Percentiles rank a stretch among this genome's conserved stretches.
Evolutionary conservation across 2,329 filamentous ascomycete species (phyloP).

Genomic region (Venturiaceae sp.): DNA sequence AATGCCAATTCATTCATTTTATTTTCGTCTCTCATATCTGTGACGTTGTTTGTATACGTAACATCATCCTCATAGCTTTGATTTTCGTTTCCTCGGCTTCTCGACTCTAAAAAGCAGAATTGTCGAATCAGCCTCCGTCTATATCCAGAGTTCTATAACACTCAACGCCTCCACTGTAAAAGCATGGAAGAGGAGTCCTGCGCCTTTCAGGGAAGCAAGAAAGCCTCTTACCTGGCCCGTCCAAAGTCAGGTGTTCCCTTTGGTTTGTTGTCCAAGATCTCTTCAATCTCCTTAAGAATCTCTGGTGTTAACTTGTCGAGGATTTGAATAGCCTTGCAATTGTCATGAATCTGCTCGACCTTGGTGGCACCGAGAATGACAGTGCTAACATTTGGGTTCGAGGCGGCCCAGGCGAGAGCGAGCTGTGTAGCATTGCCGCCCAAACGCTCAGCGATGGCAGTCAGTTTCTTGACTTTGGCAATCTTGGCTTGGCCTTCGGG

Average conservation of each 20-base stretch:
- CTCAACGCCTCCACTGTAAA: no score
- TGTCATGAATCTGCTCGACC: conserved; percentile 33
- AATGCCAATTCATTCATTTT: no score
- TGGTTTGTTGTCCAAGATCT: conserved; percentile 28
- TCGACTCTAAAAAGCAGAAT: neutral
- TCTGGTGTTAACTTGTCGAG: conserved; percentile 28
- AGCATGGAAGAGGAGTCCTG: neutral
- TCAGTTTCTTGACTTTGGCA: conserved; percentile 47
- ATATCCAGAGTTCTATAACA: neutral
- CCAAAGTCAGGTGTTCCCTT: conserved; percentile 13
- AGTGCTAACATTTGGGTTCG: conserved; percentile 48
- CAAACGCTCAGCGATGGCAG: conserved; percentile 39
- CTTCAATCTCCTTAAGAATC: conserved; percentile 29
- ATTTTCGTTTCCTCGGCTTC: neutral
- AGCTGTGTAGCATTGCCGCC: conserved; percentile 40
- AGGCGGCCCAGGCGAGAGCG: conserved; percentile 49
- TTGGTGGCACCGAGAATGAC: conserved; percentile 47
- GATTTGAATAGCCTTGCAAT: conserved; percentile 29
- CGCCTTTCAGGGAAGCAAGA: no score
- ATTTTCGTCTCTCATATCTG: neutral
- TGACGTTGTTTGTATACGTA: neutral
- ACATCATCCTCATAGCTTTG: neutral
- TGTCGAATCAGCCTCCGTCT: neutral
- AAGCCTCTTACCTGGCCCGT: conserved; percentile 12
- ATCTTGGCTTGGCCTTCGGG: conserved; percentile 43